These are phyloP conservation scores for Allium fistulosum DNA, from an alignment of 106 monocot species.

Conservation along the genomic window DNA sequence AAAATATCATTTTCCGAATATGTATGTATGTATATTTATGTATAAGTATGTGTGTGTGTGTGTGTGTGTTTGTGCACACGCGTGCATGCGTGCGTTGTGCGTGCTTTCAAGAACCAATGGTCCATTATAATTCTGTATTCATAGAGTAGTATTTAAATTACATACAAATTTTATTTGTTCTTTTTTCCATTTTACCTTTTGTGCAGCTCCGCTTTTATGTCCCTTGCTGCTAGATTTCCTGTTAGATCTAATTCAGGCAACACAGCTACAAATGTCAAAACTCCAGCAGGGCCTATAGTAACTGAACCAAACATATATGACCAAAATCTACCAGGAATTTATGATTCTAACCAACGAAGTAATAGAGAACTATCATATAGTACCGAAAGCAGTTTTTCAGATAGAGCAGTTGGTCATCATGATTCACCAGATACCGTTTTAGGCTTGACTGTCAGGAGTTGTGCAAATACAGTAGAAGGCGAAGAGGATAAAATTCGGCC, in stretches of 20 bases:
- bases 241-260: slow-evolving; percentile 7
- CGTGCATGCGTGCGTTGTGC: no score
- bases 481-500: slow-evolving; percentile 28
- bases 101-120: no score
- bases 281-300: slow-evolving; percentile 4
- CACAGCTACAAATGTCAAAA: slow-evolving; percentile 11
- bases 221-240: slow-evolving; percentile 77
- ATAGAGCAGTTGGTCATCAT: slow-evolving; percentile 4
- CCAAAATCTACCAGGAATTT: slow-evolving; percentile 12
- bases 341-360: slow-evolving; percentile 18
- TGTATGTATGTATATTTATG: background rate
- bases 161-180: no score
- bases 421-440: slow-evolving; percentile 24
- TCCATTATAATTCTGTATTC: no score
- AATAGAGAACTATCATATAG: slow-evolving; percentile 10
- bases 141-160: no score
- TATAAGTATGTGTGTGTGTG: background rate
- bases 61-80: no score
- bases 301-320: slow-evolving; percentile 17
- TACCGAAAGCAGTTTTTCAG: slow-evolving; percentile 2
- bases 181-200: slow-evolving; percentile 14
- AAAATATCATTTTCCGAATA: background rate
- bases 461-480: slow-evolving; percentile 16
- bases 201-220: slow-evolving; percentile 91
- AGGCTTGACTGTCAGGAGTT: slow-evolving; percentile 9